Evolutionary conservation across 345 rosid genomes (phyloP).

Genomic region (Bruguiera parviflora): DNA sequence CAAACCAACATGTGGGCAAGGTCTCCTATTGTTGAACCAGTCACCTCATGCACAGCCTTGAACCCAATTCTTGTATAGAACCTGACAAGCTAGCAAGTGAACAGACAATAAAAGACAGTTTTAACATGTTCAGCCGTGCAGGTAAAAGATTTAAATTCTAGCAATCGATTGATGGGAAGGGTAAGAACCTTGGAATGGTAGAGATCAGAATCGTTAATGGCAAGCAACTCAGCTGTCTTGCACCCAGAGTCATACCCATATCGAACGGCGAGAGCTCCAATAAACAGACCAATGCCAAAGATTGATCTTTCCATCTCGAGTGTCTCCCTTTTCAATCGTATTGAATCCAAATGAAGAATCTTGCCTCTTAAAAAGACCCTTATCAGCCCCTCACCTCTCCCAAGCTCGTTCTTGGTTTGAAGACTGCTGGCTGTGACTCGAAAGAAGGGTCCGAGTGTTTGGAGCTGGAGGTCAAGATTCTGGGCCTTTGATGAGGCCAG

Average conservation of each 20-base stretch:
- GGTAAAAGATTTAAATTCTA: background rate
- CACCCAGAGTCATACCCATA: constrained; percentile 78
- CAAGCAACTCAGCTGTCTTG: constrained; percentile 72
- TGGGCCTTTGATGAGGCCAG: constrained; percentile 62
- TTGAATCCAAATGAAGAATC: constrained; percentile 78
- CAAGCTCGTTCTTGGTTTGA: constrained; percentile 55
- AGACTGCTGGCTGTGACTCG: constrained; percentile 67
- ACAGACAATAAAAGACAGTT: background rate
- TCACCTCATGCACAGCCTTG: constrained; percentile 65
- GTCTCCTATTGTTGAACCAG: constrained; percentile 74
- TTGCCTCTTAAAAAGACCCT: constrained; percentile 76
- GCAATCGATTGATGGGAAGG: background rate
- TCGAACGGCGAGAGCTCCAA: constrained; percentile 89
- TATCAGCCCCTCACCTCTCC: constrained; percentile 67
- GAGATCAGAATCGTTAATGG: constrained; percentile 84
- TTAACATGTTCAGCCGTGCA: background rate
- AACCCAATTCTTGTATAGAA: constrained; percentile 81
- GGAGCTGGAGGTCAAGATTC: constrained; percentile 67
- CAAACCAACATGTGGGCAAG: constrained; percentile 77
- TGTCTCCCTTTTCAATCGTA: constrained; percentile 67
- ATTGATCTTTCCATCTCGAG: constrained; percentile 69
- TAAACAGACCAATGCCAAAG: constrained; percentile 78
- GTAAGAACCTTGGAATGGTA: constrained; percentile 73
- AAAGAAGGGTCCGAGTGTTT: constrained; percentile 73
- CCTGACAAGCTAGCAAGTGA: constrained; percentile 58